These are phyloP conservation scores for Amphirosellinia nigrospora DNA, from an alignment of 495 filamentous ascomycete species.

Conservation along the genomic window DNA sequence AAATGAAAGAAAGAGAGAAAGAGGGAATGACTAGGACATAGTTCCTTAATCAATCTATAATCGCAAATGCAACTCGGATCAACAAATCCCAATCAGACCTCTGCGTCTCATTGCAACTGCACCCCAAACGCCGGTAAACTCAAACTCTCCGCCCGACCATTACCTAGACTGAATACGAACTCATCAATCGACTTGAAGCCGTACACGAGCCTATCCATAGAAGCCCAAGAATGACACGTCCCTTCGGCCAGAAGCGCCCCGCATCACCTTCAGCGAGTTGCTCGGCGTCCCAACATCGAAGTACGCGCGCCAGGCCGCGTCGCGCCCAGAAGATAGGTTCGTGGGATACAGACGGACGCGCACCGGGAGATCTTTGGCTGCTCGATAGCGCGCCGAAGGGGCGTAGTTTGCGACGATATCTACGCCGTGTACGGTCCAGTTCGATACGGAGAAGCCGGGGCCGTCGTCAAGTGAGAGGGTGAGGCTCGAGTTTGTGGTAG, in stretches of 20 bases:
- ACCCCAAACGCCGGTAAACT: neutral
- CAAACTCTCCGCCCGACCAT: neutral
- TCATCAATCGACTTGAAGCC: conserved; percentile 39
- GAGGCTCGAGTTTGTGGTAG: conserved; percentile 48
- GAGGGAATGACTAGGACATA: too few relatives aligned
- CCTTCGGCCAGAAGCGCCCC: conserved; percentile 34
- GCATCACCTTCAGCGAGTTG: conserved; percentile 34
- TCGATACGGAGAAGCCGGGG: conserved; percentile 47
- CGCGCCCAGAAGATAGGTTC: conserved; percentile 27
- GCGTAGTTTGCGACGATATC: conserved; percentile 47
- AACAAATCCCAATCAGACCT: neutral
- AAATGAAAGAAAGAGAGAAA: too few relatives aligned
- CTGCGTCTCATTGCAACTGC: neutral
- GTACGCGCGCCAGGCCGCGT: conserved; percentile 40
- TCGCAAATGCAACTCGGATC: too few relatives aligned
- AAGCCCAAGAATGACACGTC: conserved; percentile 41
- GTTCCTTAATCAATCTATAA: too few relatives aligned
- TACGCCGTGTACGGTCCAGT: conserved; percentile 49
- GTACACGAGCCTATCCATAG: conserved; percentile 44
- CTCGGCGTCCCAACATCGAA: conserved; percentile 34
- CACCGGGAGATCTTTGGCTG: conserved; percentile 26
- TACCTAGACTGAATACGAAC: conserved; percentile 26
- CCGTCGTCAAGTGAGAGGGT: conserved; percentile 49
- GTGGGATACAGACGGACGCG: conserved; percentile 42
- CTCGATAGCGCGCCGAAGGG: conserved; percentile 34